These are phyloP conservation scores for Noccaea caerulescens DNA, from an alignment of 345 rosid genomes.

Conservation along the genomic window DNA sequence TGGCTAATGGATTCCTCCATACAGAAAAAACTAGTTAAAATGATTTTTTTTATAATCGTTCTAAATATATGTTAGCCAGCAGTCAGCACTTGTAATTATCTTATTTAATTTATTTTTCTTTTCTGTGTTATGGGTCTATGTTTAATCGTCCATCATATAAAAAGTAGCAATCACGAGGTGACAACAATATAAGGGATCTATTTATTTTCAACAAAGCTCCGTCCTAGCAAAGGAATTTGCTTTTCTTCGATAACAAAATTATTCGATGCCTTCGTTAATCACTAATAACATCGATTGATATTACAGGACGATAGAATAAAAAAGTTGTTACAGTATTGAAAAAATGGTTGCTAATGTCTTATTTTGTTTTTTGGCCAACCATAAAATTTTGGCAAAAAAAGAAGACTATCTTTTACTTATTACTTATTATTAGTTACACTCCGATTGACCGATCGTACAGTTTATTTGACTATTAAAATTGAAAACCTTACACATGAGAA, in stretches of 20 bases:
- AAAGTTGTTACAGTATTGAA: not conserved
- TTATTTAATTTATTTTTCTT: not conserved
- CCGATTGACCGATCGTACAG: slow-evolving; percentile 21
- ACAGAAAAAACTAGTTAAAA: not conserved
- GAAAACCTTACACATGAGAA: slow-evolving; percentile 13
- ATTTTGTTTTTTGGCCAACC: no score
- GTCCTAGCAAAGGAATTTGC: slow-evolving; percentile 50
- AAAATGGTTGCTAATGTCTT: slow-evolving; percentile 10
- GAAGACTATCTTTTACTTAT: no score
- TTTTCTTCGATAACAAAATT: slow-evolving; percentile 32
- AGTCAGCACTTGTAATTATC: slow-evolving; percentile 16
- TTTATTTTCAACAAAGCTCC: slow-evolving; percentile 56
- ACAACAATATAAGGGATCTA: slow-evolving; percentile 44
- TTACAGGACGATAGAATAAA: slow-evolving; percentile 25
- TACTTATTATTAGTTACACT: not conserved
- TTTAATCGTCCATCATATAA: slow-evolving; percentile 34
- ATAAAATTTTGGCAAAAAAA: no score
- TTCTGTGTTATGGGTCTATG: slow-evolving; percentile 34
- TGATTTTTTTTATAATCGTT: no score
- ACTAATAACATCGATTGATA: slow-evolving; percentile 33
- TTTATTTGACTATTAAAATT: slow-evolving; percentile 6
- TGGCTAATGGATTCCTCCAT: slow-evolving; percentile 41
- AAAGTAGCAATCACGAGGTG: slow-evolving; percentile 40
- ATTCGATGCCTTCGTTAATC: slow-evolving; percentile 38
- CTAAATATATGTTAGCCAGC: not conserved